Percentiles rank a stretch among this genome's conserved stretches.
These are phyloP conservation scores for Boletus speciosus DNA, from an alignment of 768 basidiomycete species.

Conservation along the genomic window DNA sequence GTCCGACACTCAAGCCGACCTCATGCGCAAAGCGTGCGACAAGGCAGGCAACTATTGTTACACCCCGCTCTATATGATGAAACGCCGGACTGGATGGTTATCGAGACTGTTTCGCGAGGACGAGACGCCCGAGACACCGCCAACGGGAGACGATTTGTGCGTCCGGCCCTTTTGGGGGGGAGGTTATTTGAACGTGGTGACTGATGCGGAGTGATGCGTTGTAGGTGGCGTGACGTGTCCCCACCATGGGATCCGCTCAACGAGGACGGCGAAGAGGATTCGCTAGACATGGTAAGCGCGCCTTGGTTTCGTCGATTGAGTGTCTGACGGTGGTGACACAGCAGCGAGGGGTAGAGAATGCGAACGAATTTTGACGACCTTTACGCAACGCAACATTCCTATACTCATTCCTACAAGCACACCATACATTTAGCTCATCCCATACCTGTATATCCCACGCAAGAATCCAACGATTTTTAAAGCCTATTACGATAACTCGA, in stretches of 20 bases:
- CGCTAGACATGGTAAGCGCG: slow-evolving; percentile 8
- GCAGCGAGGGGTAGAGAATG: background rate
- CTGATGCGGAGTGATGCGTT: background rate
- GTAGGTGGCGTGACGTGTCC: slow-evolving; percentile 21
- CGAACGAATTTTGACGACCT: background rate
- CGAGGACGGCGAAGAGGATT: slow-evolving; percentile 25
- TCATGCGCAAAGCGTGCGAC: slow-evolving; percentile 25
- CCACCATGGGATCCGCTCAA: slow-evolving; percentile 26
- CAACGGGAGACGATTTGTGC: slow-evolving; percentile 16
- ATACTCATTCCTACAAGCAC: background rate
- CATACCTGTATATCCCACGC: background rate
- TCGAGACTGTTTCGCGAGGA: slow-evolving; percentile 13
- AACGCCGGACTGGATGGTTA: background rate
- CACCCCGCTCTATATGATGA: slow-evolving; percentile 29
- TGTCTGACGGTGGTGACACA: background rate
- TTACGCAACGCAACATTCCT: too few species aligned
- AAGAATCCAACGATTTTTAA: background rate
- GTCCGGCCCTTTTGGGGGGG: background rate
- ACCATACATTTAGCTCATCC: background rate
- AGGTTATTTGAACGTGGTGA: background rate
- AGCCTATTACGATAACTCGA: background rate
- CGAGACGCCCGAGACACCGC: background rate
- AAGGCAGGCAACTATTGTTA: slow-evolving; percentile 18
- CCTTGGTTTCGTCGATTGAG: too few species aligned
- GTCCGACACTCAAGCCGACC: slow-evolving; percentile 14